Conservation (phyloP, 306 rosid genomes). For the Cicer arietinum region DNA sequence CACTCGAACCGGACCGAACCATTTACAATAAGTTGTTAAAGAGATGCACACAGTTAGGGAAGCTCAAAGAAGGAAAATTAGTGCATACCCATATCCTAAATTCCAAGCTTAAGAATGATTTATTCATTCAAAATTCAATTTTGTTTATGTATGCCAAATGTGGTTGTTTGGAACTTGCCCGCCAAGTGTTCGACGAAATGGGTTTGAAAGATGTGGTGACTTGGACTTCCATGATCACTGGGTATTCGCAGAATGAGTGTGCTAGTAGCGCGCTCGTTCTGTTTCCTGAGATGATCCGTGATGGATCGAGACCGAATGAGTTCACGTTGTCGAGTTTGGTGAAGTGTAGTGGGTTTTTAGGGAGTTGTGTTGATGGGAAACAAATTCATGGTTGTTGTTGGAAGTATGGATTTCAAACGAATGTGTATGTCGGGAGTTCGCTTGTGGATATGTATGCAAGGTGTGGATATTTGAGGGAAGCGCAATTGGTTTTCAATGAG, state of each 20-base stretch:
- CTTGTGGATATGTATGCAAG: slow-evolving; percentile 64
- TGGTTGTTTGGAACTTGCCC: slow-evolving; percentile 47
- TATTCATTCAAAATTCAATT: slow-evolving; percentile 47
- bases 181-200: slow-evolving; percentile 52
- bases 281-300: slow-evolving; percentile 47
- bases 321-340: slow-evolving; percentile 54
- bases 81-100: slow-evolving; percentile 51
- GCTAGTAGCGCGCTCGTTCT: slow-evolving; percentile 44
- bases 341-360: slow-evolving; percentile 46
- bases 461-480: slow-evolving; percentile 54
- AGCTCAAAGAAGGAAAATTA: slow-evolving; percentile 49
- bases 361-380: slow-evolving; percentile 48
- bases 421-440: slow-evolving; percentile 61
- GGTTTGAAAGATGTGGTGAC: slow-evolving; percentile 46
- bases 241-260: slow-evolving; percentile 53
- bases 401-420: slow-evolving; percentile 47
- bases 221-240: slow-evolving; percentile 63
- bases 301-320: slow-evolving; percentile 50
- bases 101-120: slow-evolving; percentile 42
- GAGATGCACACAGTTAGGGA: slow-evolving; percentile 53
- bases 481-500: slow-evolving; percentile 47
- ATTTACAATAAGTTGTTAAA: slow-evolving; percentile 48
- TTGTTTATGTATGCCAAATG: slow-evolving; percentile 53
- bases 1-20: slow-evolving; percentile 44
- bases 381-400: slow-evolving; percentile 52